Evolutionary conservation across 208 protist species (phyloP), one percentile per base, ranked within the genome.

Genomic region (Leishmania major): DNA sequence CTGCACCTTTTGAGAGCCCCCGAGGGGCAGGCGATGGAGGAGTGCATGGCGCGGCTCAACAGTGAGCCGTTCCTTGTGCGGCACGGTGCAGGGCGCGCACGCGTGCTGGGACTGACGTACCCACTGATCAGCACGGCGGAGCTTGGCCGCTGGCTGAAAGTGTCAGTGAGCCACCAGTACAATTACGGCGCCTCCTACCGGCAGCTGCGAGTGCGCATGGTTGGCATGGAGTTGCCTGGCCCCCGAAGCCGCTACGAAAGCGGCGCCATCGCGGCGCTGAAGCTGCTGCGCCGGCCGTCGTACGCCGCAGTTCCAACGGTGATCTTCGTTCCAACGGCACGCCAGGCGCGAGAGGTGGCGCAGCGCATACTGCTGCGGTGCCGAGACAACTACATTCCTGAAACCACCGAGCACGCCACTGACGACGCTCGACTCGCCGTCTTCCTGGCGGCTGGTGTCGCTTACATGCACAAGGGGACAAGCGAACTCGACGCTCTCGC

Each of bases 21-120:
- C n/a, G 92, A 96, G 78, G 92, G 91, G 6, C 92, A 93, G 66
- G 84, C 81, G 59, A 78, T 96, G 83, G 95, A 98, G 91, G 91
- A 96, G 82, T 98, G 93, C 79, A 64, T 98, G n/a, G 87, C 95
- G 40, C 90, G 93, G 25, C 88, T 98, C 55, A 87, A 91, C 73
- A 78, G 89, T 3, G 86, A 88, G 67, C 92, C 95, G 8, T 94
- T 90, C 76, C 78, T 96, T 25, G 89, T 93, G 25, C 75, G 89
- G 67, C 74, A 81, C 76, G 92, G 91, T 40, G 59, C 77, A 37
- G 66, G 72, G 1, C 93, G 92, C 0, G 89, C 95, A 28, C 93
- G 95, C 55, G 78, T 98, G 62, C 88, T 98, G 31, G 93, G 91
- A 10, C 90, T 98, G n/a, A 93, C 93, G 1, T 96, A 96, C 77